Conservation (phyloP, 2,329 filamentous ascomycete species). For the Pestalotiopsis sp. region DNA sequence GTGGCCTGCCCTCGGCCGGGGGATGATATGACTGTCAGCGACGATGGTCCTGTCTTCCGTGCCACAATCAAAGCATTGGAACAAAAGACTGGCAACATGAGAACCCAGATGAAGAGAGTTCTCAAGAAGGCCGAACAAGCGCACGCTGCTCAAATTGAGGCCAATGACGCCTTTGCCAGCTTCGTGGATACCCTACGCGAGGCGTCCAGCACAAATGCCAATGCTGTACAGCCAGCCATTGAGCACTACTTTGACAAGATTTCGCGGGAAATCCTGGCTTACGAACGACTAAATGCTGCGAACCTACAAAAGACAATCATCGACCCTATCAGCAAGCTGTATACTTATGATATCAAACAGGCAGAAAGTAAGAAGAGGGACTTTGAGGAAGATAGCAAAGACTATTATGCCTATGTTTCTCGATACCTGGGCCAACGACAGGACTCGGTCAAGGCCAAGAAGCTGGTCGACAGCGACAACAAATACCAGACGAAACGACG, state of each 20-base stretch:
- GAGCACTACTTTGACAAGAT: slow-evolving; percentile 99
- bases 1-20: slow-evolving; percentile 82
- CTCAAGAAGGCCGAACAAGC: slow-evolving; percentile 92
- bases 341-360: slow-evolving; percentile 96
- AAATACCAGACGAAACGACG: slow-evolving; percentile 94
- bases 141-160: slow-evolving; percentile 75
- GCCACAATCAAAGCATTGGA: slow-evolving; percentile 96
- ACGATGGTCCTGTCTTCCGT: slow-evolving; percentile 93
- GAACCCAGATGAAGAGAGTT: slow-evolving; percentile 92
- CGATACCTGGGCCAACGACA: slow-evolving; percentile 95
- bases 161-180: slow-evolving; percentile 80
- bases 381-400: slow-evolving; percentile 98
- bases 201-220: slow-evolving; percentile 87
- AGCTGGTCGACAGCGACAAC: slow-evolving; percentile 88
- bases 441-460: slow-evolving; percentile 96
- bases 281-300: slow-evolving; percentile 80
- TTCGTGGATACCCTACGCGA: slow-evolving; percentile 89
- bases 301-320: slow-evolving; percentile 94
- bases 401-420: slow-evolving; percentile 95
- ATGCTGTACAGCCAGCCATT: slow-evolving; percentile 93
- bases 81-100: slow-evolving; percentile 95
- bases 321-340: slow-evolving; percentile 88
- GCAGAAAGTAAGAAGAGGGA: slow-evolving; percentile 96
- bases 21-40: slow-evolving; percentile 81
- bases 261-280: slow-evolving; percentile 83